Evolutionary conservation across 768 basidiomycete genomes (phyloP), one percentile per base, ranked within the genome.

Genomic region (Nidularia sp.): DNA sequence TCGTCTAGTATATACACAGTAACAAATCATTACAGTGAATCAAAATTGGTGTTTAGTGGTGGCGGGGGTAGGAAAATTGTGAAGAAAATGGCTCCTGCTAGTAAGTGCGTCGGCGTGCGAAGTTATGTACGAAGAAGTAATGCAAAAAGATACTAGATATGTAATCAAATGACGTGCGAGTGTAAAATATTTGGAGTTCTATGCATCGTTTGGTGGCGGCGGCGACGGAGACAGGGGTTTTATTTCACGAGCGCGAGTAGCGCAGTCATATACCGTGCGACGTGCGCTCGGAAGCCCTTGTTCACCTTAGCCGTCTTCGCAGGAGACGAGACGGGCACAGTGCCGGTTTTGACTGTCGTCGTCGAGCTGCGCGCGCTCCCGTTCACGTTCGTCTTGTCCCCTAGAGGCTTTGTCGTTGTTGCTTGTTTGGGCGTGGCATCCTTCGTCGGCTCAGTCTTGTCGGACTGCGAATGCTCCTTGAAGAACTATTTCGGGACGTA

Each of bases 381-480:
- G 57, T 60, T 62, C 32, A 55, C 53, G 51, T 62, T 62, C 25
- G 58, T 57, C 55, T 60, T 57, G 49, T 56, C 55, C 6, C 47
- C 31, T 18, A 59, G 48, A 13, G 50, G 34, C 31, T 47, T 52
- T 7, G 53, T 66, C 64, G 56, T 73, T 68, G 18, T 71, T 71
- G 18, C 64, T 64, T 58, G 77, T 76, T 71, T 71, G 25, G 25
- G 44, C 3, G 4, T 3, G 25, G 25, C 12, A 4, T 4, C 9
- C 13, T n/a, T 13, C 4, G 13, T 9, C n/a, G 44, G 25, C 12
- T 45, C 44, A 45, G 13, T 10, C 3, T 25, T 3, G 12, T n/a
- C 25, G 15, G 15, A 29, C 25, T 29, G 39, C 39, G 12, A 7
- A 49, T 15, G 34, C 33, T 36, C 42, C n/a, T 13, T 36, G 31